Evolutionary conservation across 306 rosid genomes (phyloP), one percentile per base, ranked within the genome.

Genomic region (Sphenostylis stenocarpa): DNA sequence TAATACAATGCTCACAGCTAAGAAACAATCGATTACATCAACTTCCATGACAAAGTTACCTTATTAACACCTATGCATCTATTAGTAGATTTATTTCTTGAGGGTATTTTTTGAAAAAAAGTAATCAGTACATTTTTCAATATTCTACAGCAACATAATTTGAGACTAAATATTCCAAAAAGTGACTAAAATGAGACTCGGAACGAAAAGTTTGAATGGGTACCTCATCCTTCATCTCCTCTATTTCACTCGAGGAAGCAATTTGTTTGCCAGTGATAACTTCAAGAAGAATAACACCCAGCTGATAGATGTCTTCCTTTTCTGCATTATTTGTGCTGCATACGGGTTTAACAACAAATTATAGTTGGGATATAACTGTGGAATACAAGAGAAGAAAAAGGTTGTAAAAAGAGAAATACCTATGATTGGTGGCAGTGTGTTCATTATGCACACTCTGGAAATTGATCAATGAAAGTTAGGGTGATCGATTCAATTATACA

Each of bases 261-360:
- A 80, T 65, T 76, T 67, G 87, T 83, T 81, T 90, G 2, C 98
- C 98, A 6, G 94, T 94, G 17, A 94, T 85, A 47, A 91, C 78
- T 88, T 94, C 88, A 26, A 94, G 93, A 63, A 94, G 86, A 83
- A 94, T 88, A 17, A 92, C 86, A 21, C 98, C 98, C 31, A 94
- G 67, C 67, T 90, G 88, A 68, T 83, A 92, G 17, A 96, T 92
- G 44, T 96, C 99, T 84, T 92, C 98, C 84, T 96, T 91, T 69
- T 92, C 97, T 20, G 87, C 89, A 60, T 57, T 75, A 41, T 77
- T 87, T 2, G 51, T 66, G 70, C 90, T 89, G 87, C 82, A 53
- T 68, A 28, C 61, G 44, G 16, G 23, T 41, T 24, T 45, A 26
- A 21, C 29, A 73, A 21, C 24, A 49, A 45, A 7, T 64, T 74